Evolutionary conservation across 108 stramenopile genomes (phyloP), one percentile per base, ranked within the genome.

Genomic region (Epithemia pelagica): DNA sequence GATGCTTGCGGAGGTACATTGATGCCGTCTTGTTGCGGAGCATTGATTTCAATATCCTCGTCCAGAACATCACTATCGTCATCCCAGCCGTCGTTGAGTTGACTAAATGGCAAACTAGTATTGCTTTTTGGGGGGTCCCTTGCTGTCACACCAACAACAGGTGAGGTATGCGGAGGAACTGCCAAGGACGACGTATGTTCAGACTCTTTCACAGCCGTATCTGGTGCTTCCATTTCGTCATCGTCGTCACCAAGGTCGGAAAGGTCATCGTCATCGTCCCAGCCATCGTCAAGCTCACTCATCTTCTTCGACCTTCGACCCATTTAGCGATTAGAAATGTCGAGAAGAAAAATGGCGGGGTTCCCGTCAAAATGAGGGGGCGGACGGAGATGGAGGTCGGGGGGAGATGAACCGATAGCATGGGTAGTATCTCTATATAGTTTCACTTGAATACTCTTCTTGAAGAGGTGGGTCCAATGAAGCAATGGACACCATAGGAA

Each of bases 241-340:
- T 61, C 61, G 7, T 31, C 61, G 28, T 61, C 61, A 5, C 21
- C 61, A 31, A 61, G n/a, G 10, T 2, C 21, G 26, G 21, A 21
- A 7, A 26, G 7, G 61, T 26, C 24, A 61, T 61, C 58, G 8
- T 15, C 25, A 33, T 66, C 65, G 52, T 55, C 65, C 65, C 65
- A 66, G 20, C 65, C 65, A 53, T 66, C 65, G 23, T 31, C 61
- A 61, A 61, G 26, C 7, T 61, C 28, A 27, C 56, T 58, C 56
- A 46, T 58, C 52, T 52, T 52, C 52, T 52, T 52, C 52, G 18
- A 52, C n/a, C n/a, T n/a, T n/a, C n/a, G n/a, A n/a, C n/a, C n/a
- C n/a, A n/a, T n/a, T n/a, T n/a, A n/a, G n/a, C n/a, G n/a, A n/a
- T n/a, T n/a, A n/a, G n/a, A n/a, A n/a, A n/a, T n/a, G n/a, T n/a